Evolutionary conservation across 352 stramenopile genomes (phyloP).

Genomic region (Phytophthora boehmeriae): DNA sequence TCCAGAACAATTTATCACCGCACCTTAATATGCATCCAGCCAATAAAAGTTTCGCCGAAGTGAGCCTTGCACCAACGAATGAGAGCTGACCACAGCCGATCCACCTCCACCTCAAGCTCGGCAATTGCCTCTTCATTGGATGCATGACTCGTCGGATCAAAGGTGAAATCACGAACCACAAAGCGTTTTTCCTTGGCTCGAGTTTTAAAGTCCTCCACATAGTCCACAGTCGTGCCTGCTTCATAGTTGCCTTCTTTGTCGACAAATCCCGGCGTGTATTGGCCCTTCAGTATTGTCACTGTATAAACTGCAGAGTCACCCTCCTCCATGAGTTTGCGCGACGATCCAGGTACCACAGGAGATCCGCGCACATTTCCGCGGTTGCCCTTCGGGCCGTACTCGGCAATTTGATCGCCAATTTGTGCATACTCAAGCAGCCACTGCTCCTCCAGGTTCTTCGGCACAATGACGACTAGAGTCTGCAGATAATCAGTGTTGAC

Average conservation of each 20-base stretch:
- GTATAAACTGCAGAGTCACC: constrained; percentile 93
- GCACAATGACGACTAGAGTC: constrained; percentile 95
- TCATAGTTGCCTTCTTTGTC: constrained; percentile 93
- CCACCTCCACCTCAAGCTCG: constrained; percentile 90
- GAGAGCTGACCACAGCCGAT: constrained; percentile 94
- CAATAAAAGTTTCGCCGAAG: constrained; percentile 97
- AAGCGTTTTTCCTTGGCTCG: constrained; percentile 95
- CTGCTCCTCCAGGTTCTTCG: constrained; percentile 91
- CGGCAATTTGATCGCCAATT: constrained; percentile 89
- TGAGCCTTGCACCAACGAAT: constrained; percentile 98
- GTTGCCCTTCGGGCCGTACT: constrained; percentile 91
- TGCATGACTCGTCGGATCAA: constrained; percentile 88
- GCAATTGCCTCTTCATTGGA: constrained; percentile 90
- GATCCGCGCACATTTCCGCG: constrained; percentile 93
- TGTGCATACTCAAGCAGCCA: constrained; percentile 90
- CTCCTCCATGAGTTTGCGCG: constrained; percentile 92
- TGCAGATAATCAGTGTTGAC: constrained; percentile 98
- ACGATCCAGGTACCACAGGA: constrained; percentile 94
- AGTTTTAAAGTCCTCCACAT: constrained; percentile 94
- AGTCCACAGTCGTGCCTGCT: constrained; percentile 92
- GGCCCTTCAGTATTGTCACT: constrained; percentile 95
- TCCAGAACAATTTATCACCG: not conserved
- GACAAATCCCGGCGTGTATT: constrained; percentile 89
- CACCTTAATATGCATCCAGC: constrained; percentile 99
- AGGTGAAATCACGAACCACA: constrained; percentile 91